Evolutionary conservation across 305 asterid genomes (phyloP), one percentile per base, ranked within the genome.

Genomic region (Coffea humblotiana): DNA sequence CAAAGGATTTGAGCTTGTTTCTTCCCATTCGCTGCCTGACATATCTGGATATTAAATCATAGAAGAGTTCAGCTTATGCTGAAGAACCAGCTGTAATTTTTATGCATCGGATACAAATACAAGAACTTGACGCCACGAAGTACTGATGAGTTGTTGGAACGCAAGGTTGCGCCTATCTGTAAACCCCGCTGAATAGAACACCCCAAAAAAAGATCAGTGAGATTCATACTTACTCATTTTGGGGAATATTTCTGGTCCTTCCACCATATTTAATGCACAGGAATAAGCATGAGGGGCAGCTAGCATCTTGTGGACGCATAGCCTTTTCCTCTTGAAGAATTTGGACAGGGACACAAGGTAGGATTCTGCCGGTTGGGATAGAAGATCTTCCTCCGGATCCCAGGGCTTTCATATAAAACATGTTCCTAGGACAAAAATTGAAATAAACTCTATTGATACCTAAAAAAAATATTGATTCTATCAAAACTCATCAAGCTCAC

Each of bases 231-330:
- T 74, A 56, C 87, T 81, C 83, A 81, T 78, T 81, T 67, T 78
- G 87, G 69, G 84, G 87, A 45, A 84, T 76, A 63, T 84, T 84
- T 78, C 87, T 84, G 35, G 87, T 81, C 78, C 82, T 74, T 74
- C 84, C 87, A 78, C 87, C 87, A 63, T 84, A 84, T 67, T 84
- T 84, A 51, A 84, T 84, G 83, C 87, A 84, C 15, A 81, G 81
- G 76, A 84, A 84, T 54, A 84, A 67, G 78, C 70, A 81, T 10
- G 84, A 81, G 1, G 84, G 87, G 70, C 82, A 78, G 75, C 71
- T 74, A 70, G 49, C 68, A 78, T 84, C 87, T 13, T 80, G 43
- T 13, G 87, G 82, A 12, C 84, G 80, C 87, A 84, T 84, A 5
- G 23, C 52, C 80, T 63, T 84, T 74, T 84, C 84, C 80, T 84